phyloP scores from a whole-genome alignment of 352 stramenopile species.

The Phytophthora meadii region DNA sequence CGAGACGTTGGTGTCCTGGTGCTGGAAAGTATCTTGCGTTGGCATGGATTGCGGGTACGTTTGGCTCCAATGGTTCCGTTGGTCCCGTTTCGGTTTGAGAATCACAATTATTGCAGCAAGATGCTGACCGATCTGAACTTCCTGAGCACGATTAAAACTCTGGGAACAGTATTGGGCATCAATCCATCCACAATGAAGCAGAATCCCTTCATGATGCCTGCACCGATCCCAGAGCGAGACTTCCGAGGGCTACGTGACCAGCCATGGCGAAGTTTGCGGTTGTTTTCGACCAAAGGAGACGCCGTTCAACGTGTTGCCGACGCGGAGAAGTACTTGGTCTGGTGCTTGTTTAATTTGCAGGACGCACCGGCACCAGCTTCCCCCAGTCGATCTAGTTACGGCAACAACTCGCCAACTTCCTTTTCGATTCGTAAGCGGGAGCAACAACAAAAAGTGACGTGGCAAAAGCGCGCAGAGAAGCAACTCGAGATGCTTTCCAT shows the following conservation, averaged over 20 bases:
- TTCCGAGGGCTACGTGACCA: conserved; percentile 44
- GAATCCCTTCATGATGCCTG: conserved; percentile 89
- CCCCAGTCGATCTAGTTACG: conserved; percentile 5
- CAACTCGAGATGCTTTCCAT: conserved; percentile 75
- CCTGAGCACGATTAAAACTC: conserved; percentile 51
- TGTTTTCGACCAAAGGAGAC: conserved; percentile 30
- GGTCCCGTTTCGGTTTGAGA: conserved; percentile 56
- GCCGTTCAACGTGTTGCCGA: conserved; percentile 51
- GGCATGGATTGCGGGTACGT: conserved; percentile 48
- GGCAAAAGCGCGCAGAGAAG: conserved; percentile 72
- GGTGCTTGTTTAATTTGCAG: conserved; percentile 61
- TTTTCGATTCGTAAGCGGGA: conserved; percentile 20
- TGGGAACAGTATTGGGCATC: conserved; percentile 65
- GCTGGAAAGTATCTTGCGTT: conserved; percentile 59
- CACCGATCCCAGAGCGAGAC: conserved; percentile 66
- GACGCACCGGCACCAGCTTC: conserved; percentile 7
- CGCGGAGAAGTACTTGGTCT: conserved; percentile 73
- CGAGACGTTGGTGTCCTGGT: conserved; percentile 65
- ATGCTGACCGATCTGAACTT: conserved; percentile 87
- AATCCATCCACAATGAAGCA: conserved; percentile 65
- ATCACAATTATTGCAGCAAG: conserved; percentile 72
- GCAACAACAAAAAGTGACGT: conserved; percentile 40
- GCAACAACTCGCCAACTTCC: conserved; percentile 17
- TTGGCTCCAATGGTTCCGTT: conserved; percentile 32
- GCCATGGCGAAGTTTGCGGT: conserved; percentile 31